Evolutionary conservation across 352 stramenopile species (phyloP), one percentile per base, ranked within the genome.

Genomic region (Globisporangium uncinulatum): DNA sequence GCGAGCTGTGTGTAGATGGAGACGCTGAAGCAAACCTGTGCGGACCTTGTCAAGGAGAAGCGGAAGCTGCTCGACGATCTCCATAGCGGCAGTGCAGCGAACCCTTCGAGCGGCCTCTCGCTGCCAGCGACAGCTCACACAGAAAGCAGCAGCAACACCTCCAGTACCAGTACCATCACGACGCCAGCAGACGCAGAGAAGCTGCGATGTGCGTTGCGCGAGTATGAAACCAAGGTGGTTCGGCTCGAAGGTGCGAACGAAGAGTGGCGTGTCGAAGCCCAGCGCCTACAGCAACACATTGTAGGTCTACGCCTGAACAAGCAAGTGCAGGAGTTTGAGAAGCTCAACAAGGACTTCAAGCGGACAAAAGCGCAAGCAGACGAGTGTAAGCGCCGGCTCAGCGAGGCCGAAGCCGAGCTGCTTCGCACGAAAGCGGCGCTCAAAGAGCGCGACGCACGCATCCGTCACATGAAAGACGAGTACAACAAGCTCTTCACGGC

Each of bases 401-500:
- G 31, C 0, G 74, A 86, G 15, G 69, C 59, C 13, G 79, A 87
- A 9, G 61, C 71, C 5, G 79, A 87, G 45, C 56, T 87, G 24
- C 34, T 89, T 39, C 73, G 79, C 13, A 81, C 67, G 4, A 73
- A 77, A 44, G 71, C 64, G 3, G 43, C 56, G 2, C 47, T 88
- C 11, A 88, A 86, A 58, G 76, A 87, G 56, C 71, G 74, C 14
- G 76, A 86, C 11, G 42, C 42, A 8, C 55, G 69, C n/a, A 70
- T 86, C 29, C 63, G 74, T 14, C 65, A 71, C 24, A 90, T 87
- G 80, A 83, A 79, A 37, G 67, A 80, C 42, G 82, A 92, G 57
- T 92, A 92, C 61, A 75, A 79, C 52, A 86, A 76, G 39, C 53
- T 92, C 13, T 92, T 92, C 44, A 60, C 59, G 17, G 74, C 73